A percentile compares a stretch with the other conserved stretches of the same genome.
Evolutionary conservation across 176 grass and related monocot genomes (phyloP).

Genomic region (Rhynchospora breviuscula): DNA sequence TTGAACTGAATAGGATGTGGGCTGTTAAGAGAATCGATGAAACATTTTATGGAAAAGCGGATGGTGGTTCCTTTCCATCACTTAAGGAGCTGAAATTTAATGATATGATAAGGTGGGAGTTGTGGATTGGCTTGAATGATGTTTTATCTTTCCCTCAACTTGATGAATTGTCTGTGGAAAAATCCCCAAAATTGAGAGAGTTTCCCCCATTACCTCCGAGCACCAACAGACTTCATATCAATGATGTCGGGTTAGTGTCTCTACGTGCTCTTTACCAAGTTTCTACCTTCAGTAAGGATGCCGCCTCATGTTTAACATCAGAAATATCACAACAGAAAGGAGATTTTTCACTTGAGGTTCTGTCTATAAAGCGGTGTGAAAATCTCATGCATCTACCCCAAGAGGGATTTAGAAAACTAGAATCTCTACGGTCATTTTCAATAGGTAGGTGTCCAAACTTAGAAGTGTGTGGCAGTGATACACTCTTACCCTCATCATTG

Average conservation of each 20-base stretch:
- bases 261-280: constrained; percentile 11
- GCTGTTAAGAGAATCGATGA: constrained; percentile 9
- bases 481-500: constrained; percentile 17
- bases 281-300: not conserved
- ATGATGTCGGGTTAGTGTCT: not conserved
- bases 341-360: constrained; percentile 10
- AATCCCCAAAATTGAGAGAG: constrained; percentile 22
- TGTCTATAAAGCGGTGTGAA: constrained; percentile 29
- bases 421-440: constrained; percentile 12
- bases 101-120: constrained; percentile 18
- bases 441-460: constrained; percentile 29
- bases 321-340: constrained; percentile 9
- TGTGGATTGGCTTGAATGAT: constrained; percentile 27
- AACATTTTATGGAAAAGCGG: constrained; percentile 19
- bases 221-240: constrained; percentile 18
- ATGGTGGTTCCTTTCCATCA: constrained; percentile 15
- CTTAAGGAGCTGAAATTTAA: constrained; percentile 30
- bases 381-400: constrained; percentile 16
- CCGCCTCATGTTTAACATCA: not conserved
- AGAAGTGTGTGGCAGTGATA: not conserved
- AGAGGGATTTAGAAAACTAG: constrained; percentile 23
- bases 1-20: constrained; percentile 23
- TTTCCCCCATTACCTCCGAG: constrained; percentile 21
- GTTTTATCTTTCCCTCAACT: constrained; percentile 29
- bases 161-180: constrained; percentile 6